Evolutionary conservation across 208 protist genomes (phyloP).

Genomic region (Leishmania major): DNA sequence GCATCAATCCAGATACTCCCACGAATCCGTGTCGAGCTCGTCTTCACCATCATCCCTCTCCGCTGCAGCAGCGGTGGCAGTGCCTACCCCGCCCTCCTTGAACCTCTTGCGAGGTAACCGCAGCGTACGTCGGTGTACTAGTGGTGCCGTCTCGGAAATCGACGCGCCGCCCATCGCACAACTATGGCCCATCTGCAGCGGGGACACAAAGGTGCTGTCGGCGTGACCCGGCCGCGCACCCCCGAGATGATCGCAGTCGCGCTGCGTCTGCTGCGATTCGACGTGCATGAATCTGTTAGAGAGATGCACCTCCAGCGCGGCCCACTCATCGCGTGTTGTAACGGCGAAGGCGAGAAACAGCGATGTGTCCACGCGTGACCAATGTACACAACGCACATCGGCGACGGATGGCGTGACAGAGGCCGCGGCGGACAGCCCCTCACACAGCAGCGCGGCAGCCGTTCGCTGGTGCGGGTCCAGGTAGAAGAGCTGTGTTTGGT

Average conservation of each 20-base stretch:
- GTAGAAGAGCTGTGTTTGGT: conserved; percentile 62
- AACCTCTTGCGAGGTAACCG: neutral
- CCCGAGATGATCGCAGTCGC: conserved; percentile 25
- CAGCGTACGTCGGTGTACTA: conserved; percentile 6
- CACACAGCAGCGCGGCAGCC: conserved; percentile 36
- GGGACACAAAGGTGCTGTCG: conserved; percentile 26
- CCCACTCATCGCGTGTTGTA: conserved; percentile 38
- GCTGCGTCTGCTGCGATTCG: conserved; percentile 18
- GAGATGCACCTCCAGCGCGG: conserved; percentile 35
- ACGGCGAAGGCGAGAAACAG: conserved; percentile 74
- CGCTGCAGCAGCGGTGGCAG: neutral
- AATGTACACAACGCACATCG: conserved; percentile 58
- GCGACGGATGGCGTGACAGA: conserved; percentile 36
- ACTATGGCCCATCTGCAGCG: conserved; percentile 11
- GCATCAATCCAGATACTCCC: conserved; percentile 33
- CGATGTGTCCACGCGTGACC: conserved; percentile 64
- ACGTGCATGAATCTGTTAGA: conserved; percentile 42
- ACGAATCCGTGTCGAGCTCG: conserved; percentile 28
- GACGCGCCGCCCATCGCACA: conserved; percentile 6
- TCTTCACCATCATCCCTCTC: neutral
- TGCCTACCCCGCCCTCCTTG: neutral
- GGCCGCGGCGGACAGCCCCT: conserved; percentile 8
- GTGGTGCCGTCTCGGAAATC: neutral
- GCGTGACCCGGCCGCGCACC: conserved; percentile 9
- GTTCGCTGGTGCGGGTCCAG: conserved; percentile 74